These are phyloP conservation scores for Mycena galericulata DNA, from an alignment of 768 basidiomycete species.

Conservation along the genomic window DNA sequence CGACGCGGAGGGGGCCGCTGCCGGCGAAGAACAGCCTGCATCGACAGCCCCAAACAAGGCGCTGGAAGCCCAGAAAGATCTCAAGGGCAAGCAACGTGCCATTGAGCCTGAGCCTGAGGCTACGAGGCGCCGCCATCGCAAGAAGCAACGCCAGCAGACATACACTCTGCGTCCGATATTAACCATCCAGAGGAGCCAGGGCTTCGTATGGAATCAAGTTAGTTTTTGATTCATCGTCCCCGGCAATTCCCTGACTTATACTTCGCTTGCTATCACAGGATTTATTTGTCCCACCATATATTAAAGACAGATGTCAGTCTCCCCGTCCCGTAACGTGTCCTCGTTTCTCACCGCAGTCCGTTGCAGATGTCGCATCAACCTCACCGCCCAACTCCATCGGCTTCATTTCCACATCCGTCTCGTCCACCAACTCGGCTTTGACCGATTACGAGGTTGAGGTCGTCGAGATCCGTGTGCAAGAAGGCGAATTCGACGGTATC, in stretches of 20 bases:
- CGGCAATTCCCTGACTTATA: constrained; percentile 6
- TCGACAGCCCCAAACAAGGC: constrained; percentile 41
- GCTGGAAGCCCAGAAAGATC: constrained; percentile 40
- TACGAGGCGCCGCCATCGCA: constrained; percentile 58
- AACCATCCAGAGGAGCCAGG: constrained; percentile 89
- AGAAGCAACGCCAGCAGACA: constrained; percentile 61
- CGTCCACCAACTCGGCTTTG: constrained; percentile 73
- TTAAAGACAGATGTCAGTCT: constrained; percentile 88
- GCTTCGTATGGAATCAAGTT: constrained; percentile 94
- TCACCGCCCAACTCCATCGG: constrained; percentile 80
- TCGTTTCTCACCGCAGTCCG: constrained; percentile 15
- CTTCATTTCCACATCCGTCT: constrained; percentile 75
- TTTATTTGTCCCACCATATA: constrained; percentile 88
- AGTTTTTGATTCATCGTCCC: constrained; percentile 37
- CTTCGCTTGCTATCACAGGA: constrained; percentile 61
- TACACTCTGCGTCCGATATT: constrained; percentile 83
- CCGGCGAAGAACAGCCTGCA: constrained; percentile 49
- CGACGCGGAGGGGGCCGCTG: constrained; percentile 50
- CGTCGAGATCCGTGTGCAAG: constrained; percentile 86
- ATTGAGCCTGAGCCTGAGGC: constrained; percentile 71
- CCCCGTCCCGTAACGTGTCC: constrained; percentile 30
- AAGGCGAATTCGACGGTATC: constrained; percentile 81
- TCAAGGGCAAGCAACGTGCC: constrained; percentile 86
- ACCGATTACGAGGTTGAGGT: constrained; percentile 89
- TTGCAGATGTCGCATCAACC: constrained; percentile 82